Evolutionary conservation across 768 basidiomycete species (phyloP), one percentile per base, ranked within the genome.

Genomic region (Termitomyces sp.): DNA sequence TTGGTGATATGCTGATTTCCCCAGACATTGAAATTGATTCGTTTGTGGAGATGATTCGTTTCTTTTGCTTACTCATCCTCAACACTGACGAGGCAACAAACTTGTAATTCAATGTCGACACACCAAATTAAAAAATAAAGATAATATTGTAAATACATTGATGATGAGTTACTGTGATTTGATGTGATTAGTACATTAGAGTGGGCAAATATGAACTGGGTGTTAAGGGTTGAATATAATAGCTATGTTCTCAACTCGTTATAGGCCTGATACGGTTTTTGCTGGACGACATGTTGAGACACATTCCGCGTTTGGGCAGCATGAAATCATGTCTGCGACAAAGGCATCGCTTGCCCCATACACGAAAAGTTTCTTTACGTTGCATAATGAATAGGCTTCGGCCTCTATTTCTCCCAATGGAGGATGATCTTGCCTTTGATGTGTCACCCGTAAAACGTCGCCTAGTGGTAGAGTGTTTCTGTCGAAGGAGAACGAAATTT

Each of bases 31-130:
- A 71, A 10, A 76, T 75, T 1, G 78, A 81, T 57, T 69, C 72
- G 5, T 82, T 87, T 58, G 67, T 88, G 46, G 86, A 88, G 66
- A 78, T 83, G 54, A 82, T 89, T 46, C 73, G 81, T 26, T 91
- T 90, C 71, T 88, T 82, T 66, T 73, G 79, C 1, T 78, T 77
- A 3, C 72, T 90, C 36, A 82, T 90, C 20, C 72, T 91, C 42
- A 91, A 90, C 61, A 77, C 75, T 1, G 88, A 90, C 56, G 87
- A 90, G 65, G 72, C 79, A 4, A 70, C 57, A 15, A 57, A 51
- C 7, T 29, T 52, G 15, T 52, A 10, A 39, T 2, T 24, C 2
- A 9, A 15, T 4, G 20, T 2, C 1, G 20, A 34, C 7, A 34
- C 22, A 34, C 9, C 2, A 28, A 18, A 6, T 26, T 5, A 13